A percentile compares a stretch with the other conserved stretches of the same genome.
phyloP scores from a whole-genome alignment of 768 basidiomycete species.

The Russula sp. region DNA sequence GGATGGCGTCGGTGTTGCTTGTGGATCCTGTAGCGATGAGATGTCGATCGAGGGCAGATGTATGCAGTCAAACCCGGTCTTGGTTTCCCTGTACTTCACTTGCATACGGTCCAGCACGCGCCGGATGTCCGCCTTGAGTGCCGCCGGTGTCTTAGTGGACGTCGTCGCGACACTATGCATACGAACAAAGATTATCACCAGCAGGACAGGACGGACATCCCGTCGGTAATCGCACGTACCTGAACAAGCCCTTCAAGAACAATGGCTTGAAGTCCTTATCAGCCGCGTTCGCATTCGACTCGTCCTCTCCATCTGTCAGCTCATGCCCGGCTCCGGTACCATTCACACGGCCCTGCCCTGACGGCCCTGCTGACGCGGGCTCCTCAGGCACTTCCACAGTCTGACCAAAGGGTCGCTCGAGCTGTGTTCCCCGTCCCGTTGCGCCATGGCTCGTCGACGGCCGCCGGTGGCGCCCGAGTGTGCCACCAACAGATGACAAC shows the following conservation, averaged over 20 bases:
- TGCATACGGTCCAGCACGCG: slow-evolving; percentile 91
- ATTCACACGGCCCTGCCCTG: neutral
- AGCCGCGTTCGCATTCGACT: slow-evolving; percentile 9
- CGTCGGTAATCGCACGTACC: slow-evolving; percentile 38
- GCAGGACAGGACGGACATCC: neutral
- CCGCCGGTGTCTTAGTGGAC: slow-evolving; percentile 74
- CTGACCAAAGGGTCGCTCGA: slow-evolving; percentile 44
- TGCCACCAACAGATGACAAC: slow-evolving; percentile 40
- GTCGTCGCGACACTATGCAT: slow-evolving; percentile 80
- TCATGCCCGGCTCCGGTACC: slow-evolving; percentile 3
- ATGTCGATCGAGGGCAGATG: slow-evolving; percentile 93
- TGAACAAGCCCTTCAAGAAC: slow-evolving; percentile 93
- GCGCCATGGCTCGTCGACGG: slow-evolving; percentile 58
- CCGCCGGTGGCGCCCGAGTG: slow-evolving; percentile 59
- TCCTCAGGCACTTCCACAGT: slow-evolving; percentile 40
- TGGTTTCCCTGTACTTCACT: slow-evolving; percentile 87
- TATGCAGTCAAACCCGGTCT: slow-evolving; percentile 92
- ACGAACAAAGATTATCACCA: neutral
- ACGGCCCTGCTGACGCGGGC: neutral
- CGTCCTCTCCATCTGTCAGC: slow-evolving; percentile 15
- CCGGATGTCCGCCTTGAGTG: slow-evolving; percentile 78
- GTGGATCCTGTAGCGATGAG: slow-evolving; percentile 49
- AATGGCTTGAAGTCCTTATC: slow-evolving; percentile 89
- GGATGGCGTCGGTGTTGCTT: slow-evolving; percentile 26
- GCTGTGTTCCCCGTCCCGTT: slow-evolving; percentile 26